phyloP scores from a whole-genome alignment of 352 stramenopile genomes.

The Blastocystis sp. region DNA sequence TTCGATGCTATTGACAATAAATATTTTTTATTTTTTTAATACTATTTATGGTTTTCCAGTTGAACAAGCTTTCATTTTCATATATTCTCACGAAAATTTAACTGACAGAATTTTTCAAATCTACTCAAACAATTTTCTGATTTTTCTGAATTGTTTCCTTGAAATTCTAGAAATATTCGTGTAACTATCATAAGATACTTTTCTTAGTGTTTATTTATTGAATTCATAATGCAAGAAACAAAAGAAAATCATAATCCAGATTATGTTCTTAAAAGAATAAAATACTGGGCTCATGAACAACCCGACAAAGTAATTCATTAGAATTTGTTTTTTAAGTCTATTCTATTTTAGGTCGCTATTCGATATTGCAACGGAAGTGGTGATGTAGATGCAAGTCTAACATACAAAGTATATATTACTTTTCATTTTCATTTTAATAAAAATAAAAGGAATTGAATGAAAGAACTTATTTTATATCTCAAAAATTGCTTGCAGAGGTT shows the following conservation, averaged over 20 bases:
- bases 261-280: conserved; percentile 16
- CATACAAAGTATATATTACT: conserved; percentile 7
- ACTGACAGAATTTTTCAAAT: background rate
- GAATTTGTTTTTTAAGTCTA: background rate
- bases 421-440: background rate
- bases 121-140: too few relatives aligned
- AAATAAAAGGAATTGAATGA: conserved; percentile 13
- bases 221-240: too few relatives aligned
- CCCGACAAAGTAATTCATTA: conserved; percentile 8
- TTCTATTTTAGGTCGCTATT: conserved; percentile 33
- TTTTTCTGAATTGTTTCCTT: too few relatives aligned
- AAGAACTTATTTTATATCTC: conserved; percentile 16
- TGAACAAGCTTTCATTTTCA: background rate
- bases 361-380: conserved; percentile 17
- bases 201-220: too few relatives aligned
- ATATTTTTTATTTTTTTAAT: too few relatives aligned
- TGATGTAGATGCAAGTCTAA: background rate
- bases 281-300: conserved; percentile 1
- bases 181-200: too few relatives aligned
- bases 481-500: conserved; percentile 2
- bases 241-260: background rate
- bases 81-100: background rate
- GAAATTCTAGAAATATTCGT: too few relatives aligned
- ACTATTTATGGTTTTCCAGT: too few relatives aligned
- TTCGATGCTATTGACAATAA: too few relatives aligned